Percentiles rank a stretch among this genome's conserved stretches.
Conservation (phyloP, 768 basidiomycete species). For the Trichaptum fuscoviolaceum region DNA sequence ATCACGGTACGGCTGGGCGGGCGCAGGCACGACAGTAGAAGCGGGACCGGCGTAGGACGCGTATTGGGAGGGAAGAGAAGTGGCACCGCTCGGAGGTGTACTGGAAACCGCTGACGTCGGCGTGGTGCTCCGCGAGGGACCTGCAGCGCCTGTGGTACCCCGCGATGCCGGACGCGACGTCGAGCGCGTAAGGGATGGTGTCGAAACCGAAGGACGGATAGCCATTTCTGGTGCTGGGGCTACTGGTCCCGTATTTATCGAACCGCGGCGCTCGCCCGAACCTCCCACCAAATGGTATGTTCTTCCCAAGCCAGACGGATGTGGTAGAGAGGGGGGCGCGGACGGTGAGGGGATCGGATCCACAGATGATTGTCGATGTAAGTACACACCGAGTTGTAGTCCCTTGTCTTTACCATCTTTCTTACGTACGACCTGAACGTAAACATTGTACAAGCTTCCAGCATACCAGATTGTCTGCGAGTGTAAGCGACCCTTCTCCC, state of each 20-base stretch:
- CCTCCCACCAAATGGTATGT: not conserved
- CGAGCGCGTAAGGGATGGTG: slow-evolving; percentile 24
- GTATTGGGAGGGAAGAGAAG: slow-evolving; percentile 9
- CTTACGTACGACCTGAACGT: slow-evolving; percentile 83
- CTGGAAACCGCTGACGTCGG: slow-evolving; percentile 21
- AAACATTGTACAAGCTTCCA: slow-evolving; percentile 83
- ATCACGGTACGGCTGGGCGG: slow-evolving; percentile 71
- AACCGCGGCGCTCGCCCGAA: not conserved
- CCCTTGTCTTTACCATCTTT: slow-evolving; percentile 44
- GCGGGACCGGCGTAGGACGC: slow-evolving; percentile 40
- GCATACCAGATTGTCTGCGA: slow-evolving; percentile 88
- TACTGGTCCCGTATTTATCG: not conserved
- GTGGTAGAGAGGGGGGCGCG: slow-evolving; percentile 29
- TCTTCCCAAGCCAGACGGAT: not conserved
- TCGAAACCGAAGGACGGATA: slow-evolving; percentile 24
- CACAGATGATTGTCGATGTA: slow-evolving; percentile 79
- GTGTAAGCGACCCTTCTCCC: slow-evolving; percentile 80
- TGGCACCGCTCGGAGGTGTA: not conserved
- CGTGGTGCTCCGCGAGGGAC: slow-evolving; percentile 33
- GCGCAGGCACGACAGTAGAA: slow-evolving; percentile 29
- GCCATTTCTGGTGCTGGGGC: not conserved
- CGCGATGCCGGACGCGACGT: slow-evolving; percentile 27
- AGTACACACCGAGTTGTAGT: slow-evolving; percentile 79
- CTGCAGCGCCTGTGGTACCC: slow-evolving; percentile 18
- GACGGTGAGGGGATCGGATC: slow-evolving; percentile 77